Conservation (phyloP, 345 rosid genomes). For the Streptanthus diversifolius region DNA sequence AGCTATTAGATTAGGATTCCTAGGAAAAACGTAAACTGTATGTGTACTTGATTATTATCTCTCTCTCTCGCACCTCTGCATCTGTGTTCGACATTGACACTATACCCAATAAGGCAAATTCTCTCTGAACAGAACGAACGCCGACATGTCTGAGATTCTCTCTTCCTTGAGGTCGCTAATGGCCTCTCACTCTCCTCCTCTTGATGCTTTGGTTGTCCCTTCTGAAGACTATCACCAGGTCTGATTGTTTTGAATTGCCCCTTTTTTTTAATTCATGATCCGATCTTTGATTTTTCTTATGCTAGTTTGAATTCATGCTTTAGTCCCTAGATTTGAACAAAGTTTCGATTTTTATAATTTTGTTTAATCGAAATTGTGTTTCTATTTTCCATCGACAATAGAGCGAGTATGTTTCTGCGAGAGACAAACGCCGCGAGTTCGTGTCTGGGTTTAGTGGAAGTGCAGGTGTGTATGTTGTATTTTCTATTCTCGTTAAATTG, state of each 20-base stretch:
- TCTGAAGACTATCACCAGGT: slow-evolving; percentile 98
- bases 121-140: neutral
- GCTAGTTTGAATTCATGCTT: neutral
- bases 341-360: neutral
- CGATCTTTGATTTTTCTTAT: neutral
- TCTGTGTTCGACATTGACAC: slow-evolving; percentile 14
- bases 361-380: neutral
- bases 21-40: neutral
- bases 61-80: slow-evolving; percentile 3
- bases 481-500: neutral
- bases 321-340: neutral
- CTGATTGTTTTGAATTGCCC: neutral
- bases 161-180: slow-evolving; percentile 70
- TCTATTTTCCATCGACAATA: slow-evolving; percentile 6
- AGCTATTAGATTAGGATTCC: slow-evolving; percentile 20
- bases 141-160: slow-evolving; percentile 55
- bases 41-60: neutral
- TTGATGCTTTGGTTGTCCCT: slow-evolving; percentile 76
- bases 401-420: slow-evolving; percentile 90
- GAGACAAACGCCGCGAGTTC: slow-evolving; percentile 85
- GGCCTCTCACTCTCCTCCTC: slow-evolving; percentile 94
- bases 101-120: neutral
- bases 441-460: slow-evolving; percentile 93
- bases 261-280: slow-evolving; percentile 9
- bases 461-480: slow-evolving; percentile 48